phyloP scores from a whole-genome alignment of 2,329 filamentous ascomycete genomes.

The Fusarium longipes region DNA sequence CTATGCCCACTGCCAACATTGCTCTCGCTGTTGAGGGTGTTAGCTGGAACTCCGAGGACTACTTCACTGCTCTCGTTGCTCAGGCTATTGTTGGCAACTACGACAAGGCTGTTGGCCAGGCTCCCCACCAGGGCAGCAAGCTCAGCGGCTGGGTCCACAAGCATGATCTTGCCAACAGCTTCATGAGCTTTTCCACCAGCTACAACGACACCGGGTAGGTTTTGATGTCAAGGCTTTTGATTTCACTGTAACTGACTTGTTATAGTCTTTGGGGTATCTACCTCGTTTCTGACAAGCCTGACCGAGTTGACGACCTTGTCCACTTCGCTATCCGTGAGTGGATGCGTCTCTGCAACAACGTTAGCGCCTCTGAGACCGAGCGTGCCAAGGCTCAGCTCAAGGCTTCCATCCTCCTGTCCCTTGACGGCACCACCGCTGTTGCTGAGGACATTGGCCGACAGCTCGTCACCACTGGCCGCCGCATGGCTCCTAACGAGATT shows the following conservation, averaged over 20 bases:
- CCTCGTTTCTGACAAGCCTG: slow-evolving; percentile 90
- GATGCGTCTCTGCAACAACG: slow-evolving; percentile 91
- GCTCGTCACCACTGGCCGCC: slow-evolving; percentile 95
- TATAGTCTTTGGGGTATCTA: slow-evolving; percentile 98
- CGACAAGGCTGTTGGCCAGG: slow-evolving; percentile 98
- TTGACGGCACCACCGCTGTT: slow-evolving; percentile 96
- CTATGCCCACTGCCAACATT: slow-evolving; percentile 95
- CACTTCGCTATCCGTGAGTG: slow-evolving; percentile 99
- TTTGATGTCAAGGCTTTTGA: background rate
- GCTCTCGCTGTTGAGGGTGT: slow-evolving; percentile 99
- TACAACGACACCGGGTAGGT: slow-evolving; percentile 98
- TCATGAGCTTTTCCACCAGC: slow-evolving; percentile 99
- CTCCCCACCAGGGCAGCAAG: slow-evolving; percentile 97
- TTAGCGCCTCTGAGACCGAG: slow-evolving; percentile 91
- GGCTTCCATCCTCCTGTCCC: slow-evolving; percentile 94
- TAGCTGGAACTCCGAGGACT: slow-evolving; percentile 99
- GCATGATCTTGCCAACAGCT: slow-evolving; percentile 97
- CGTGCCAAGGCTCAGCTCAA: slow-evolving; percentile 99
- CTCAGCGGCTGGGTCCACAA: slow-evolving; percentile 94
- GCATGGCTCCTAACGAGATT: slow-evolving; percentile 91
- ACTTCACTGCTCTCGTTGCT: slow-evolving; percentile 97
- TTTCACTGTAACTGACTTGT: slow-evolving; percentile 41
- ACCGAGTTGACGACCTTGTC: slow-evolving; percentile 90
- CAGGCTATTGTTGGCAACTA: slow-evolving; percentile 99
- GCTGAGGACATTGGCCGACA: slow-evolving; percentile 99